A percentile compares a stretch with the other conserved stretches of the same genome.
Conservation (phyloP, 208 protist species). For the Naegleria lovaniensis region DNA sequence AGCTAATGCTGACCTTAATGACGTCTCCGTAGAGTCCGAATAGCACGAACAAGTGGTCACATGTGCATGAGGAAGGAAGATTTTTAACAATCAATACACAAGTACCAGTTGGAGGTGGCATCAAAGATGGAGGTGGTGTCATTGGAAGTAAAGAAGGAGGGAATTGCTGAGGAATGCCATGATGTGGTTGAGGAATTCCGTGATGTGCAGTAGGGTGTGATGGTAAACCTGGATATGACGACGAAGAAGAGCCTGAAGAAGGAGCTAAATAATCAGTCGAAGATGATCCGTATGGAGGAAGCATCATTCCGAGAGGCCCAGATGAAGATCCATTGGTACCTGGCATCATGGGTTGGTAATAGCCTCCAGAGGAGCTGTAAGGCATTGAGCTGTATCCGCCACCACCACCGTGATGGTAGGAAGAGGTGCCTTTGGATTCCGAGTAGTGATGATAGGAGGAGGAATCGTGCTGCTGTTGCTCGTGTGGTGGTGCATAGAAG, state of each 20-base stretch:
- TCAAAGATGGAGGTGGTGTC: not conserved
- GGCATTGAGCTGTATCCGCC: not conserved
- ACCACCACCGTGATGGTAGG: not conserved
- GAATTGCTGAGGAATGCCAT: not conserved
- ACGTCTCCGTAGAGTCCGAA: constrained; percentile 12
- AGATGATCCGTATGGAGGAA: not conserved
- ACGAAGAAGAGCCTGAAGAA: not conserved
- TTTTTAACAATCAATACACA: not conserved
- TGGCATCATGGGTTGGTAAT: not conserved
- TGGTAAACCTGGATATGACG: not conserved
- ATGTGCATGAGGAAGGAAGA: not conserved
- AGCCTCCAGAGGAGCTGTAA: not conserved
- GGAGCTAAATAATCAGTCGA: not conserved
- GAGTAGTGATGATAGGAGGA: not conserved
- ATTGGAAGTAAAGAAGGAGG: not conserved
- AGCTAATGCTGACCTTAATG: not conserved
- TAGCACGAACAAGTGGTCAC: constrained; percentile 5
- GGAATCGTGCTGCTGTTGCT: not conserved
- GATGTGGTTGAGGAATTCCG: not conserved
- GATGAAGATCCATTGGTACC: not conserved
- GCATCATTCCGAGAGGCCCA: not conserved
- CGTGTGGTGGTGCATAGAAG: not conserved
- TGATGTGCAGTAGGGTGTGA: not conserved
- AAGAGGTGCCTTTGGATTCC: not conserved
- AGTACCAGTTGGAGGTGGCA: not conserved